Evolutionary conservation across 2,329 filamentous ascomycete species (phyloP).

Genomic region (Phaeosphaeria sp.): DNA sequence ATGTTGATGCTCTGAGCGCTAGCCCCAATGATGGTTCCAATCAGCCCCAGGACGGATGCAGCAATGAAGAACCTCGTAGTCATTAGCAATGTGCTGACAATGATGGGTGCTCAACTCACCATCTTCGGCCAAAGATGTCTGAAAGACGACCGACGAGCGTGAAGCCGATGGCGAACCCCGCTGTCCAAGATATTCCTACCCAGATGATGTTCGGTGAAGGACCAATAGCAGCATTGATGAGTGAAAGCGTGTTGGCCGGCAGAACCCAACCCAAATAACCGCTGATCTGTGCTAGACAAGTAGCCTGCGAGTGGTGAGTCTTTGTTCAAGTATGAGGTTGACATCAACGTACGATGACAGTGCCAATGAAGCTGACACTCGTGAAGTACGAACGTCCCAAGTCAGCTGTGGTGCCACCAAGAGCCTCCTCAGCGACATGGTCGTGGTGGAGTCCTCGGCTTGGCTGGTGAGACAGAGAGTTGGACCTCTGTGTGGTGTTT

Average conservation of each 20-base stretch:
- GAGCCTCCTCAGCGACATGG: constrained; percentile 34
- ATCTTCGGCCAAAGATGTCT: constrained; percentile 49
- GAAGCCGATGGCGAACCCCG: constrained; percentile 46
- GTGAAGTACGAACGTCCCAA: constrained; percentile 34
- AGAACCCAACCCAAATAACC: constrained; percentile 42
- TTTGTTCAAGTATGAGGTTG: not conserved
- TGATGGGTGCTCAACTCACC: constrained; percentile 1
- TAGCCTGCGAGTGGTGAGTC: constrained; percentile 22
- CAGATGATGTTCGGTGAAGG: constrained; percentile 48
- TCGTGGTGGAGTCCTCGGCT: constrained; percentile 36
- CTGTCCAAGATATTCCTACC: constrained; percentile 45
- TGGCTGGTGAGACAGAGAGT: constrained; percentile 12
- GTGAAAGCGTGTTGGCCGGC: constrained; percentile 34
- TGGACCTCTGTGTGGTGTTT: constrained; percentile 8
- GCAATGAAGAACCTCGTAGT: constrained; percentile 40
- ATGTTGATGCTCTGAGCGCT: constrained; percentile 42
- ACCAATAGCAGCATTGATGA: constrained; percentile 48
- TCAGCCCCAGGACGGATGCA: constrained; percentile 39
- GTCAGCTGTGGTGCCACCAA: constrained; percentile 34
- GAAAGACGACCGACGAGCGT: constrained; percentile 46
- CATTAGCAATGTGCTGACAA: not conserved
- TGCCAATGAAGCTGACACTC: constrained; percentile 36
- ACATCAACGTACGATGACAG: constrained; percentile 30
- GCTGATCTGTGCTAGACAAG: constrained; percentile 40
- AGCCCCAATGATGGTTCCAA: constrained; percentile 48